Evolutionary conservation across 2,329 filamentous ascomycete species (phyloP).

Genomic region (Hypoxylon sp.): DNA sequence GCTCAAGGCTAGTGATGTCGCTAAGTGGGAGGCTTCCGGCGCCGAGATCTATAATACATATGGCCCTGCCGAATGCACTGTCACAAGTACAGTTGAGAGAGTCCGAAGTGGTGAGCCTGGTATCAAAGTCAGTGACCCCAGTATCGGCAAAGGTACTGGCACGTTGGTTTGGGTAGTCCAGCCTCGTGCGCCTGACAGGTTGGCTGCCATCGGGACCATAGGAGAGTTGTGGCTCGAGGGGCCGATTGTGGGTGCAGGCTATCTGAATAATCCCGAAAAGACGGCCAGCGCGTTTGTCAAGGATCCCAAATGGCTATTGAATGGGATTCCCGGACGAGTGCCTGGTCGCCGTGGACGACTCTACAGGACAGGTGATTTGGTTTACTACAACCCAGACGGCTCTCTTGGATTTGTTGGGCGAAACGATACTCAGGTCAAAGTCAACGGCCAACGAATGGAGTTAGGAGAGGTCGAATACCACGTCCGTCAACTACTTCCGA

Average conservation of each 20-base stretch:
- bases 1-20: not conserved
- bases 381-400: slow-evolving; percentile 49
- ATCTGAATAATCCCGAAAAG: slow-evolving; percentile 23
- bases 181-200: not conserved
- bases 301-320: slow-evolving; percentile 22
- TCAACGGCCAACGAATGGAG: slow-evolving; percentile 67
- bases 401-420: slow-evolving; percentile 55
- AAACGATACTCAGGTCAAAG: slow-evolving; percentile 66
- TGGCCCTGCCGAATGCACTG: too few species aligned
- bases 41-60: too few species aligned
- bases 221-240: slow-evolving; percentile 36
- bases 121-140: too few species aligned
- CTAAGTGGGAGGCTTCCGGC: not conserved
- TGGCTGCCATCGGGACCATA: slow-evolving; percentile 26
- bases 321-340: slow-evolving; percentile 1
- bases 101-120: too few species aligned
- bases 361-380: slow-evolving; percentile 57
- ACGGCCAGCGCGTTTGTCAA: slow-evolving; percentile 36
- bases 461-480: slow-evolving; percentile 45
- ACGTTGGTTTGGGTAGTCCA: too few species aligned
- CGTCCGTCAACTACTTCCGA: slow-evolving; percentile 19
- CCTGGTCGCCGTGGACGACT: slow-evolving; percentile 17
- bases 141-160: too few species aligned
- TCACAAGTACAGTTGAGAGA: too few species aligned
- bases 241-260: slow-evolving; percentile 23